Evolutionary conservation across 768 basidiomycete species (phyloP).

Genomic region (Leccinum disarticulatum): DNA sequence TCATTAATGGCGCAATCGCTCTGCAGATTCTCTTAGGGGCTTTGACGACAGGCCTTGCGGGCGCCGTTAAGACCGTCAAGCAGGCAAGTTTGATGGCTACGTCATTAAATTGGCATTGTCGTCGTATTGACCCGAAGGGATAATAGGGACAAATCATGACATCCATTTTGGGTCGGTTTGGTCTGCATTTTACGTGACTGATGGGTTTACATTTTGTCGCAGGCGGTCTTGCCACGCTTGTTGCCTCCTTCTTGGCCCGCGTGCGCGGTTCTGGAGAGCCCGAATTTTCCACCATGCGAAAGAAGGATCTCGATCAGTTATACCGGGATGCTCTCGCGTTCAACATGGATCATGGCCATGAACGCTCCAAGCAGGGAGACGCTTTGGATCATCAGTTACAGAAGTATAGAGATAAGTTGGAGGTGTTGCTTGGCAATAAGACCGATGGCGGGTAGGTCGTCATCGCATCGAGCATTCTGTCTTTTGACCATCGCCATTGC

Average conservation of each 20-base stretch:
- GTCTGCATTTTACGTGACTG: neutral
- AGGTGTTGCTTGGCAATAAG: conserved; percentile 28
- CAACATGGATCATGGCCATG: conserved; percentile 54
- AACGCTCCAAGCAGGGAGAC: conserved; percentile 12
- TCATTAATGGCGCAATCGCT: conserved; percentile 51
- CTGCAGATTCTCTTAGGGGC: conserved; percentile 65
- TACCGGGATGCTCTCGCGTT: conserved; percentile 61
- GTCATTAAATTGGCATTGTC: too few species aligned
- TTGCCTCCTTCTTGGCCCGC: conserved; percentile 72
- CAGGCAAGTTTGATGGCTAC: conserved; percentile 35
- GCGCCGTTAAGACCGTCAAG: conserved; percentile 39
- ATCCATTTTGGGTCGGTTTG: conserved; percentile 38
- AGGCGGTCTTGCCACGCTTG: conserved; percentile 68
- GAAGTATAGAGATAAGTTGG: conserved; percentile 23
- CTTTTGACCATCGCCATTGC: neutral
- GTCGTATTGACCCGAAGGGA: neutral
- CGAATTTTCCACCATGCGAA: conserved; percentile 52
- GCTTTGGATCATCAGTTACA: conserved; percentile 10
- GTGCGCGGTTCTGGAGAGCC: conserved; percentile 71
- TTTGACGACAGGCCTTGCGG: conserved; percentile 64
- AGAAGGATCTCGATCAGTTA: conserved; percentile 64
- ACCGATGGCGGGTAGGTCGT: conserved; percentile 23
- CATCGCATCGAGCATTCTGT: neutral
- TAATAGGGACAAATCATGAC: conserved; percentile 35
- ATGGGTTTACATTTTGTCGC: neutral